phyloP scores from a whole-genome alignment of 1,284 basidiomycete genomes.

The Singerocomus inundabilis region DNA sequence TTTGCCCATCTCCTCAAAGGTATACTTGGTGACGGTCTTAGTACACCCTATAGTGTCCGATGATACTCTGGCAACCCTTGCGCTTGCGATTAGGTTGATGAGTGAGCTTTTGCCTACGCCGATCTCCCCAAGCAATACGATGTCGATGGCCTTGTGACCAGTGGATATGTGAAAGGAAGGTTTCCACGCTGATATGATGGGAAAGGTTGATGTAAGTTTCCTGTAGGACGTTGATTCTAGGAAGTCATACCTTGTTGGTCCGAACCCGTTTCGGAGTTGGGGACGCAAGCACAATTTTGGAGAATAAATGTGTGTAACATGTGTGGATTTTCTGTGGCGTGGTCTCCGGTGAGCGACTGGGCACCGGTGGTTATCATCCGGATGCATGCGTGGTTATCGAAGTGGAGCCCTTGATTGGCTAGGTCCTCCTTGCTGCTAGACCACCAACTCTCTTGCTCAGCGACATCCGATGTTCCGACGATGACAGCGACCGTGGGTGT shows the following conservation, averaged over 20 bases:
- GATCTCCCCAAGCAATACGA: constrained; percentile 26
- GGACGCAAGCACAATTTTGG: constrained; percentile 1
- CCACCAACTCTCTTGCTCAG: constrained; percentile 25
- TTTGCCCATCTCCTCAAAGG: constrained; percentile 15
- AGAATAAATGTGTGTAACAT: constrained; percentile 17
- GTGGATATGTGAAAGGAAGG: background rate
- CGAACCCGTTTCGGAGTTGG: constrained; percentile 4
- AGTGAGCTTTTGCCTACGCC: constrained; percentile 34
- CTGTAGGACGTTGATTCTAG: constrained; percentile 11
- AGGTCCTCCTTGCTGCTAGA: constrained; percentile 6
- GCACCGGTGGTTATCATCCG: background rate
- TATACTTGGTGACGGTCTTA: constrained; percentile 8
- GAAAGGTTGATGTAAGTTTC: constrained; percentile 20
- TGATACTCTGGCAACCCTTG: constrained; percentile 22
- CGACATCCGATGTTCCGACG: constrained; percentile 11
- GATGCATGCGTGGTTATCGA: constrained; percentile 23
- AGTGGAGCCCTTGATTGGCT: constrained; percentile 11
- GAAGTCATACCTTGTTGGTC: constrained; percentile 2
- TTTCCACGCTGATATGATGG: constrained; percentile 6
- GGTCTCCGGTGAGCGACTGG: constrained; percentile 2
- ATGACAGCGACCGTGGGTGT: constrained; percentile 24
- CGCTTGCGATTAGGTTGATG: constrained; percentile 23
- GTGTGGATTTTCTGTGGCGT: constrained; percentile 11
- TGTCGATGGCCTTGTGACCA: constrained; percentile 7
- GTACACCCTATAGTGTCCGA: constrained; percentile 26